Evolutionary conservation across 495 filamentous ascomycete genomes (phyloP), one percentile per base, ranked within the genome.

Genomic region (Penicillium simplicissimum): DNA sequence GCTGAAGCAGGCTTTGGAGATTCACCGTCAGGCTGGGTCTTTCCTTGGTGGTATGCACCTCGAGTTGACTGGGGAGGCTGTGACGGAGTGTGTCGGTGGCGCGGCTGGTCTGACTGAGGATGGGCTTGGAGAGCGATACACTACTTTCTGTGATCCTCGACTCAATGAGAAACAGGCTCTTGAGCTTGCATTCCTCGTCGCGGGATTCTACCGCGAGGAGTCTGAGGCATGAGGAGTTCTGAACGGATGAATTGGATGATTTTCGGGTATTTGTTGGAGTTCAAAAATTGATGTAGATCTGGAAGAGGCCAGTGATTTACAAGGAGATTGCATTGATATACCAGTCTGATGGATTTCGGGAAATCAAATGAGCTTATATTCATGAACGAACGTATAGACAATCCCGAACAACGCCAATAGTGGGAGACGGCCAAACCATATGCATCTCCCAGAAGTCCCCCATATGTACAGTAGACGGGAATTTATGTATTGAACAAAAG

Each of bases 91-190:
- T 71, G 83, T 94, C 0, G 95, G 96, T 58, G 95, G 96, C 23
- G 94, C 91, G 54, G 91, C 90, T 68, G 90, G 90, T 0, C 78
- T 97, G 62, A 89, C 82, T 7, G 95, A 97, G 71, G 90, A 93
- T 60, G 93, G 96, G 58, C 78, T 98, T 38, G 85, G 85, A 5
- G 83, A 91, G 52, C 89, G 96, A 56, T 98, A 98, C 72, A 96
- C 90, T 3, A 95, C 89, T 31, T 97, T 93, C 79, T 98, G 95
- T 74, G 95, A 98, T 71, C 95, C 95, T 4, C 77, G 95, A 11
- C 78, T 98, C 49, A 98, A 98, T 71, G 95, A 98, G 83, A 97
- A 97, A 74, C 95, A 98, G 79, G 92, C 95, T 15, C 82, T 98
- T 25, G 95, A 98, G 76, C 75, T 97, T 71, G 92, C 95, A 2